These are phyloP conservation scores for Arabidopsis lyrata DNA, from an alignment of 441 rosid genomes.

Conservation along the genomic window DNA sequence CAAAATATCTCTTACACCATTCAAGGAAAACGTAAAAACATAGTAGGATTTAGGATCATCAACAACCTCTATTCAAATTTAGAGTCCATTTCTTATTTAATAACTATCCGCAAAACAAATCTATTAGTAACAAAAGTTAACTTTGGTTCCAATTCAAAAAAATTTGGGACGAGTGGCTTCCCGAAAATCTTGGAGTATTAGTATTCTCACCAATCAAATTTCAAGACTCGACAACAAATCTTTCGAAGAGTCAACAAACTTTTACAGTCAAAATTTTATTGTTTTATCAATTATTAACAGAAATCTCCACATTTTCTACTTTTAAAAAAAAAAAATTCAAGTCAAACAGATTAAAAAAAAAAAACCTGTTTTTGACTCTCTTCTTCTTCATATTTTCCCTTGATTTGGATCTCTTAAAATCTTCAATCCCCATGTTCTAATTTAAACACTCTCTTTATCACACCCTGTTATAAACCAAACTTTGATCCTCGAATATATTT, in stretches of 20 bases:
- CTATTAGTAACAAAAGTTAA: background rate
- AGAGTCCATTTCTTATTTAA: constrained; percentile 38
- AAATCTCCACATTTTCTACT: background rate
- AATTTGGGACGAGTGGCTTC: constrained; percentile 32
- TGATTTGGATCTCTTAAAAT: constrained; percentile 46
- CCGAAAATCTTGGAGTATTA: constrained; percentile 32
- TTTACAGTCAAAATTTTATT: constrained; percentile 18
- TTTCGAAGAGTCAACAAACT: constrained; percentile 12
- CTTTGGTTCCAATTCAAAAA: constrained; percentile 1
- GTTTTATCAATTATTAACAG: constrained; percentile 13
- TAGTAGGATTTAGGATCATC: constrained; percentile 24
- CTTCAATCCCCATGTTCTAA: constrained; percentile 37
- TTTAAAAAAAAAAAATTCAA: background rate
- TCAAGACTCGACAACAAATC: constrained; percentile 16
- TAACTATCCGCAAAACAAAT: constrained; percentile 28
- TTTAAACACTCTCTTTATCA: constrained; percentile 6
- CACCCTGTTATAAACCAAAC: constrained; percentile 34
- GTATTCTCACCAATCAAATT: constrained; percentile 39
- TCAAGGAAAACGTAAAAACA: constrained; percentile 37
- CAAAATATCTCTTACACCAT: constrained; percentile 44
- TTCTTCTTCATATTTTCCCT: constrained; percentile 26
- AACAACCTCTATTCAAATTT: constrained; percentile 38
- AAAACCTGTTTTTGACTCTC: constrained; percentile 24
- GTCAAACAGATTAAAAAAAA: constrained; percentile 37
- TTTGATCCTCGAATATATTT: constrained; percentile 29